Conservation (phyloP, 164 flowering plant genomes). For the Piper longum region DNA sequence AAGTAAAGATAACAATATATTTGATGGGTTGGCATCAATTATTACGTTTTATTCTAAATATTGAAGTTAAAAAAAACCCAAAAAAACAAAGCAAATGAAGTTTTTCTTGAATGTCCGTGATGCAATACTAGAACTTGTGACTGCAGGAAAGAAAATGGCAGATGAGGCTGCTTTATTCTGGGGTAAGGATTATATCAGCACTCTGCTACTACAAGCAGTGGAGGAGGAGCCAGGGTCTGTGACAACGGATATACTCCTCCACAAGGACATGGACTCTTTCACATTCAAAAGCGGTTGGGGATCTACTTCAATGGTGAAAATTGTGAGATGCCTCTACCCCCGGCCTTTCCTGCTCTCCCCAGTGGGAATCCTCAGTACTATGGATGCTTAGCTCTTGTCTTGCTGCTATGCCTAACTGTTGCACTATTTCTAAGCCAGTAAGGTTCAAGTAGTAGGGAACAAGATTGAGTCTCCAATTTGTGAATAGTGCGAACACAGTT, state of each 20-base stretch:
- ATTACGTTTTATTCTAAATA: too few relatives aligned
- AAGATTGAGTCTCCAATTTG: too few relatives aligned
- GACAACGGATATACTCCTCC: conserved; percentile 36
- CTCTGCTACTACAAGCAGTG: conserved; percentile 23
- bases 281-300: conserved; percentile 46
- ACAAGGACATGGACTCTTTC: conserved; percentile 29
- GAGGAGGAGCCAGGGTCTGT: conserved; percentile 25
- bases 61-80: too few relatives aligned
- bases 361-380: conserved; percentile 16
- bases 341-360: conserved; percentile 42
- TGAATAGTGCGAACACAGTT: too few relatives aligned
- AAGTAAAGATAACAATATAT: too few relatives aligned
- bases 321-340: conserved; percentile 52
- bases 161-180: conserved; percentile 49
- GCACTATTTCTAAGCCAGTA: too few relatives aligned
- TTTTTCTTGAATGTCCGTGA: too few relatives aligned
- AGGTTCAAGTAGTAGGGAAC: too few relatives aligned
- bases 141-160: conserved; percentile 14
- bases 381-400: background rate
- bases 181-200: conserved; percentile 33
- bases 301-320: conserved; percentile 51
- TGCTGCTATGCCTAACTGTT: conserved; percentile 9
- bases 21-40: too few relatives aligned
- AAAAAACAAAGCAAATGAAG: too few relatives aligned
- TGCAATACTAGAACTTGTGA: background rate